Percentiles rank a stretch among this genome's conserved stretches.
These are phyloP conservation scores for Phytopythium ostracodes DNA, from an alignment of 352 stramenopile genomes.

Conservation along the genomic window DNA sequence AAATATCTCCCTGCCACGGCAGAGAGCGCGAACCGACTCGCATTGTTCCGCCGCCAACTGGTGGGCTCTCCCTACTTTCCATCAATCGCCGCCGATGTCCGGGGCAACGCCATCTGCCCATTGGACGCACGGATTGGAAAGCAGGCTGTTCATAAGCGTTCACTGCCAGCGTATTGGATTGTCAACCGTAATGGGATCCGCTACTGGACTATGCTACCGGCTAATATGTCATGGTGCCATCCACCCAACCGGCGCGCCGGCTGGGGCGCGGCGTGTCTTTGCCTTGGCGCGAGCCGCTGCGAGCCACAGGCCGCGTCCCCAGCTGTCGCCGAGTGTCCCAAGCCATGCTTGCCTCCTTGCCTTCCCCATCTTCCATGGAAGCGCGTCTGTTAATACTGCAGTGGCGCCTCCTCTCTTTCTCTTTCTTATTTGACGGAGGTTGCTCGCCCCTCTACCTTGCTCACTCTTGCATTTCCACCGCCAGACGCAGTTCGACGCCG, in stretches of 20 bases:
- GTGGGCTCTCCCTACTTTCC: neutral
- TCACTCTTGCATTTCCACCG: constrained; percentile 1
- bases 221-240: neutral
- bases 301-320: neutral
- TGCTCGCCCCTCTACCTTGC: constrained; percentile 6
- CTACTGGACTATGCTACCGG: no score
- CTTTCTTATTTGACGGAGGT: no score
- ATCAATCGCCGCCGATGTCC: neutral
- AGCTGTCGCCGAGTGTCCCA: constrained; percentile 3
- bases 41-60: neutral
- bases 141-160: no score
- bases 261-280: neutral
- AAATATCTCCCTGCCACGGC: neutral
- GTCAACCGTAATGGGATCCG: no score
- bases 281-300: no score
- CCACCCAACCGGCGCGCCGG: neutral
- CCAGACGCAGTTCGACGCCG: neutral
- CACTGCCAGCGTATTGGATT: no score
- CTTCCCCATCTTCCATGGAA: constrained; percentile 4
- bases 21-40: constrained; percentile 1
- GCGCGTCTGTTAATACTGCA: neutral
- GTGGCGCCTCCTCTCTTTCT: neutral
- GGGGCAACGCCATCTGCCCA: no score
- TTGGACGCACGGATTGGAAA: no score
- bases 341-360: neutral